phyloP scores from a whole-genome alignment of 192 early-diverging fungal species.

The Funneliformis geosporum region DNA sequence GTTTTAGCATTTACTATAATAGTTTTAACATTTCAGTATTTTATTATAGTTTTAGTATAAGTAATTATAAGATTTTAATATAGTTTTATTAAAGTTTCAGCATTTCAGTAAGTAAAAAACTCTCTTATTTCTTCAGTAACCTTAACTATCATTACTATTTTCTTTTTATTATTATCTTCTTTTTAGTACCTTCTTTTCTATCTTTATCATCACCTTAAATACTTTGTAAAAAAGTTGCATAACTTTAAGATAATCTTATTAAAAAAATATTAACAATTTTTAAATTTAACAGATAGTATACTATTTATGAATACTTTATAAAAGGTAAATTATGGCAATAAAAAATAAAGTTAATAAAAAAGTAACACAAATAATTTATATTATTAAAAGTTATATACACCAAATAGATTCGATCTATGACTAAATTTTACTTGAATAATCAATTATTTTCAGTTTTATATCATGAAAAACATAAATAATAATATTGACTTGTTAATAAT shows the following conservation, averaged over 20 bases:
- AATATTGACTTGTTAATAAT: not conserved
- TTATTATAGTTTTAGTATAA: too few species aligned
- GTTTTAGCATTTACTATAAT: too few species aligned
- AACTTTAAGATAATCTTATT: not conserved
- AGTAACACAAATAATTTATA: not conserved
- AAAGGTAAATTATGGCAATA: not conserved
- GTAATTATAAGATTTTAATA: too few species aligned
- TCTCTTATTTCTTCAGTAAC: too few species aligned
- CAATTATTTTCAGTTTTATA: not conserved
- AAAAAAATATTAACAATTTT: not conserved
- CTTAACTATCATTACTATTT: too few species aligned
- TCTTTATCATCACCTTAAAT: too few species aligned
- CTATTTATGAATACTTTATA: conserved; percentile 7
- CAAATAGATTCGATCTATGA: not conserved
- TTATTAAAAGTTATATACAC: not conserved
- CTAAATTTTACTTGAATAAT: not conserved
- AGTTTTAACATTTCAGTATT: too few species aligned
- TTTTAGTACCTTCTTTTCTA: too few species aligned
- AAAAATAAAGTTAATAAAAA: not conserved
- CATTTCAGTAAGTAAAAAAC: too few species aligned
- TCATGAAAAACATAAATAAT: not conserved
- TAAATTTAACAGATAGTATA: not conserved
- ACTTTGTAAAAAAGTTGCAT: too few species aligned
- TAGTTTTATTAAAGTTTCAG: too few species aligned
- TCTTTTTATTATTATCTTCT: too few species aligned